Base-by-base conservation (phyloP, 148 eudicot genomes). In the Chenopodium album region DNA sequence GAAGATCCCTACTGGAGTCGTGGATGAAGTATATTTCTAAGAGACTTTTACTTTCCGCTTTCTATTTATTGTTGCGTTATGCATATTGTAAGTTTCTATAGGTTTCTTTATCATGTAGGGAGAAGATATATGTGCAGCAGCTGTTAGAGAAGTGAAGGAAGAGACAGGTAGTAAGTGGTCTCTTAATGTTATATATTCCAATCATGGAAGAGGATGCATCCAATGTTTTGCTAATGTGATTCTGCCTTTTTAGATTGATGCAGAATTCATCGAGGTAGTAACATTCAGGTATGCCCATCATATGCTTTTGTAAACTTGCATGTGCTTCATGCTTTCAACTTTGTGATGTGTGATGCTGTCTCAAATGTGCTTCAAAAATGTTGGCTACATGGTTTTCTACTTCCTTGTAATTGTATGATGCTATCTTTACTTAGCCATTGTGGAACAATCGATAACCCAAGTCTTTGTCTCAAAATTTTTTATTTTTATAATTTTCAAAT, bases 1-100 rank as follows among this genome's bases (percentile, higher is more conserved):
- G 98, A 94, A 92, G 89, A 87, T 94, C 72, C 98, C 98, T 87
- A 94, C 98, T 20, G 97, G 98, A 80, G 88, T 84, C 54, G 88
- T 89, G 65, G 98, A 94, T 34, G 93, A 90, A 94, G 98, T 94
- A 88, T 75, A 66, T 10, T 46, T 34, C 65, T 79, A 7, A 66
- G 19, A 22, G 48, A 50, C 60, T 78, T 76, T 37, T 32, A 22
- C 48, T 50, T 12, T 17, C 64, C 8, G 9, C n/a, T 26, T 64
- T 68, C 37, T 17, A 9, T 13, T 32, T 2, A 73, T 28, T 20
- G 44, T 80, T 34, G 17, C 76, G 32, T 73, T 47, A 17, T 0
- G 41, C 82, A 26, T 70, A 22, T 47, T 47, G 59, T 37, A 75
- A 32, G 77, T 71, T 29, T 29, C 66, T 83, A 29, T 17, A 50